phyloP scores from a whole-genome alignment of 495 filamentous ascomycete genomes.

The Podospora anserina region DNA sequence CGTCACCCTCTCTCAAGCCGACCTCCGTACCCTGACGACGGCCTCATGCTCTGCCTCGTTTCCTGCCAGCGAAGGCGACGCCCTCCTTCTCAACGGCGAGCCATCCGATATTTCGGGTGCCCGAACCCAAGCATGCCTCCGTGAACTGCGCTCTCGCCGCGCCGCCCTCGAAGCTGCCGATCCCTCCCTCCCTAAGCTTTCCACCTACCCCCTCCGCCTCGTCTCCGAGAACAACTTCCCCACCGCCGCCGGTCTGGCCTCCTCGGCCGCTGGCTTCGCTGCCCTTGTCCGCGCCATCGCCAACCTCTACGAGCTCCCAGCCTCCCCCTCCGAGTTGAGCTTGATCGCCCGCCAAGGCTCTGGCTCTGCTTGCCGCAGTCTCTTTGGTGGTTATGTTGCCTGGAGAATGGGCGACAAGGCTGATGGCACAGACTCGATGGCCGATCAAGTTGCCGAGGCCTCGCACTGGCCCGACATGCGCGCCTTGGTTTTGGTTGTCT shows the following conservation, averaged over 20 bases:
- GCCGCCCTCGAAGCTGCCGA: conserved; percentile 67
- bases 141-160: conserved; percentile 74
- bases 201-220: conserved; percentile 68
- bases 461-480: conserved; percentile 94
- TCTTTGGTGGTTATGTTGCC: conserved; percentile 94
- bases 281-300: conserved; percentile 91
- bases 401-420: conserved; percentile 72
- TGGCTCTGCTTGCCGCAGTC: conserved; percentile 83
- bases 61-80: conserved; percentile 58
- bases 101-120: conserved; percentile 80
- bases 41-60: conserved; percentile 83
- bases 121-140: conserved; percentile 87
- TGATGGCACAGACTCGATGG: conserved; percentile 80
- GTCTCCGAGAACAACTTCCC: conserved; percentile 98
- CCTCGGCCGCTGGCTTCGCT: conserved; percentile 90
- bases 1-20: conserved; percentile 89
- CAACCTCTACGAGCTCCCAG: conserved; percentile 79
- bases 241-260: conserved; percentile 92
- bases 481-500: conserved; percentile 84
- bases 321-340: conserved; percentile 73
- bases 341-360: conserved; percentile 92
- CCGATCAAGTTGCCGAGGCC: conserved; percentile 79
- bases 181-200: conserved; percentile 71
- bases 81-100: conserved; percentile 78
- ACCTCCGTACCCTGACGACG: conserved; percentile 92